Evolutionary conservation across 441 rosid species (phyloP).

Genomic region (Euphorbia schlechtendalii): DNA sequence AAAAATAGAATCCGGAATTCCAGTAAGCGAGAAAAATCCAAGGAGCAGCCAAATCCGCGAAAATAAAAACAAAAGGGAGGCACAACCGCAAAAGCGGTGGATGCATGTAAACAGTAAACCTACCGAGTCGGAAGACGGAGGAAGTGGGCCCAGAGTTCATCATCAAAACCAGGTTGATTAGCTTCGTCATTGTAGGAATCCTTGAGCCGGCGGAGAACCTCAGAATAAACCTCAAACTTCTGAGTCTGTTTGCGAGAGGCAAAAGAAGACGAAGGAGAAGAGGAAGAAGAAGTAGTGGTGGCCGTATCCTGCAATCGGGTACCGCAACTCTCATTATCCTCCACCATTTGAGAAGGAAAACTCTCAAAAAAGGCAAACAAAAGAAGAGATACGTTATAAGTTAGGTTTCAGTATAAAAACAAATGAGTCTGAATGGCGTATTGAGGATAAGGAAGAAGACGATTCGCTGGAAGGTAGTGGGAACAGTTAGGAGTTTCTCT

Average conservation of each 20-base stretch:
- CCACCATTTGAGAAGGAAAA: constrained; percentile 17
- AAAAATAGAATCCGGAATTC: background rate
- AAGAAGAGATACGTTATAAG: background rate
- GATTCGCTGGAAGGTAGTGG: background rate
- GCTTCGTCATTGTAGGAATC: constrained; percentile 62
- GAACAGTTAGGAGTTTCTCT: background rate
- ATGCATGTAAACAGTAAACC: background rate
- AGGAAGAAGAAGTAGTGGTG: constrained; percentile 11
- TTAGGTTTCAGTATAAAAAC: background rate
- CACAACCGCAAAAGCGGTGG: background rate
- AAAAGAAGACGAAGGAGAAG: constrained; percentile 25
- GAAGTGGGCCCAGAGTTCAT: constrained; percentile 93
- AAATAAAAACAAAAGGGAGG: background rate
- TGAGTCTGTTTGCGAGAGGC: constrained; percentile 51
- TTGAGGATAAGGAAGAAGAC: background rate
- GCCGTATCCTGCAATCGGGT: constrained; percentile 48
- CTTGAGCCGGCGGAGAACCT: constrained; percentile 69
- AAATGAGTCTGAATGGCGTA: background rate
- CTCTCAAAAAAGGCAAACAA: background rate
- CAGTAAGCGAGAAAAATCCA: background rate
- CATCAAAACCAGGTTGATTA: constrained; percentile 58
- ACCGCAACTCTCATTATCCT: constrained; percentile 81
- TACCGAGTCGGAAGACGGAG: constrained; percentile 91
- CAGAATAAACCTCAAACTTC: constrained; percentile 75
- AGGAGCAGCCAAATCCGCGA: constrained; percentile 4